Evolutionary conservation across 2,329 filamentous ascomycete genomes (phyloP), one percentile per base, ranked within the genome.

Genomic region (Nemania sp.): DNA sequence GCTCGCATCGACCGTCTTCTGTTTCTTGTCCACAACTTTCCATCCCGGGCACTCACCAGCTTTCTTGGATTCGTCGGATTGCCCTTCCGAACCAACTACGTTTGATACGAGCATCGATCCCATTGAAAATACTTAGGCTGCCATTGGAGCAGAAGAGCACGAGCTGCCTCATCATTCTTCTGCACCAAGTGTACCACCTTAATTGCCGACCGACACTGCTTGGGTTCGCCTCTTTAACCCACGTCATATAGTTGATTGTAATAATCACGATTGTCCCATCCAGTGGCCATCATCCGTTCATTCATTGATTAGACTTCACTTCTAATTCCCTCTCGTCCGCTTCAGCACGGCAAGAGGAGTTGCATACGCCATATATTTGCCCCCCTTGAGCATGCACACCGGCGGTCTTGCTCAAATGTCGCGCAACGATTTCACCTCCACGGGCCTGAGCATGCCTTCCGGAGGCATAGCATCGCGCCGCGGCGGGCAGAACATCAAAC

Each of bases 351-450:
- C 43, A 25, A 37, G 56, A 67, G 65, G 54, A 69, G 54, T 62
- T 64, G 54, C 57, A 58, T 59, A 65, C 61, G 62, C 66, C 65
- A 62, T 52, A 62, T 64, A 58, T 64, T 56, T 50, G 50, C 54
- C 49, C 64, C 56, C 69, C 73, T 79, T 79, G 80, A 83, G 79
- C 77, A 69, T 96, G 89, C 90, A 97, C 94, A 89, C 94, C 87
- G 94, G 94, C 86, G 92, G 92, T 95, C 91, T 97, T 83, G 90
- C 92, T 95, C 92, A 96, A 86, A 98, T 98, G 94, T 91, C 92
- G 81, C 94, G 92, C 83, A 91, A 88, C 83, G 85, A 88, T 77
- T 90, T 90, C 77, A 80, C 84, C 76, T 82, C 85, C 74, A 85
- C 85, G 77, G 88, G 87, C 70, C 83, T 97, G 70, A 87, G 88